Percentiles rank a stretch among this genome's conserved stretches.
These are phyloP conservation scores for Prillingera fragicola DNA, from an alignment of 1,284 basidiomycete species.

Conservation along the genomic window DNA sequence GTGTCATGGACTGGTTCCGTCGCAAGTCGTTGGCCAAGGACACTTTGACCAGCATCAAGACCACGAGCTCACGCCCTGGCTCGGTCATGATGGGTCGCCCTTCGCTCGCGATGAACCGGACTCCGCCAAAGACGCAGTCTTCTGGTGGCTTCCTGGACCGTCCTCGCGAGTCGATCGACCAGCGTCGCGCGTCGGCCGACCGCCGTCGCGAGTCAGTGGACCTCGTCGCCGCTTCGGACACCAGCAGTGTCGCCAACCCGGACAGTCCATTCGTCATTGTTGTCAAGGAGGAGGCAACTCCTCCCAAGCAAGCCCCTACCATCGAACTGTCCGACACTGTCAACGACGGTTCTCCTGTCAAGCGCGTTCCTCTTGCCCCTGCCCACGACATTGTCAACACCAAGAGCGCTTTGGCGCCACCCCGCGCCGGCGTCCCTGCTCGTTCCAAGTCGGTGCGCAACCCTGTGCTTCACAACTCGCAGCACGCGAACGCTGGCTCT, in stretches of 20 bases:
- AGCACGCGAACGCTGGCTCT: neutral
- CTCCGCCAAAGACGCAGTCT: neutral
- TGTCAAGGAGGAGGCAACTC: too few species aligned
- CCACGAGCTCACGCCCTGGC: conserved; percentile 18
- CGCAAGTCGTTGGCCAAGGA: conserved; percentile 52
- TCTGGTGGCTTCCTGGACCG: neutral
- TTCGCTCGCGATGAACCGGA: conserved; percentile 5
- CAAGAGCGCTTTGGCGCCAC: neutral
- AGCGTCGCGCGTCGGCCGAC: too few species aligned
- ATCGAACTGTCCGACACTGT: too few species aligned
- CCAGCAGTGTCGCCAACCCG: too few species aligned
- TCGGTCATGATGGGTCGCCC: conserved; percentile 15
- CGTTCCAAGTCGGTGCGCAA: conserved; percentile 21
- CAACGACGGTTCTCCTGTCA: too few species aligned
- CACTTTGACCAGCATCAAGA: conserved; percentile 29
- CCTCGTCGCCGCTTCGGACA: neutral
- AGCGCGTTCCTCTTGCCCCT: too few species aligned
- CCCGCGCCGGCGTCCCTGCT: conserved; percentile 8
- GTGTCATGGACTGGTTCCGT: conserved; percentile 62
- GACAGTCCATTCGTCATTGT: too few species aligned
- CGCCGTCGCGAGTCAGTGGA: conserved; percentile 3
- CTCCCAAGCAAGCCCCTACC: too few species aligned
- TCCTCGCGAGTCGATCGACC: neutral
- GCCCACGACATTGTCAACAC: too few species aligned
- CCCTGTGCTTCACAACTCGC: neutral